These are phyloP conservation scores for Mortierella hygrophila DNA, from an alignment of 192 early-diverging fungal species.

Conservation along the genomic window DNA sequence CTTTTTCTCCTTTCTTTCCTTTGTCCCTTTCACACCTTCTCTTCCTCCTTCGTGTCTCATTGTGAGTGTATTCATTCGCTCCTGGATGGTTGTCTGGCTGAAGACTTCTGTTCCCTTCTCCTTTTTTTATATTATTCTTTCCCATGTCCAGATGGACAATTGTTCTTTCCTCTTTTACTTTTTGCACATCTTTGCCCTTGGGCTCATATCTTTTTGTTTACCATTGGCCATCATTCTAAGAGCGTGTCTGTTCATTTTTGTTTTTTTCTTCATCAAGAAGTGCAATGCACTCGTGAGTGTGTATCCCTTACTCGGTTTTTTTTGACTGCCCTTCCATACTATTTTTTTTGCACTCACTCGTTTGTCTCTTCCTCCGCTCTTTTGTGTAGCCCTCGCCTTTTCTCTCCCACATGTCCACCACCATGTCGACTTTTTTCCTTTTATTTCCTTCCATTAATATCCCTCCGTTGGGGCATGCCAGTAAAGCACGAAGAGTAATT, in stretches of 20 bases:
- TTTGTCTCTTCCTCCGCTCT: too few species aligned
- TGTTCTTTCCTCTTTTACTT: background rate
- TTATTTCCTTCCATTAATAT: background rate
- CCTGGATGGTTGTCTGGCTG: background rate
- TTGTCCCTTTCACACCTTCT: background rate
- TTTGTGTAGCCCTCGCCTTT: background rate
- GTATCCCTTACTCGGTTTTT: background rate
- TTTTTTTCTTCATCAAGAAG: background rate
- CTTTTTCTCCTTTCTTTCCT: background rate
- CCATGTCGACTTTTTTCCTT: background rate
- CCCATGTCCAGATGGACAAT: background rate
- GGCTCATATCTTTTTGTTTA: background rate
- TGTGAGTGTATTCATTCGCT: background rate
- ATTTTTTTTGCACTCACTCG: background rate
- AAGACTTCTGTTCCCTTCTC: background rate
- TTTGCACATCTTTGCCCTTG: background rate
- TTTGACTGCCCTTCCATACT: background rate
- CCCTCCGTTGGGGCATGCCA: background rate
- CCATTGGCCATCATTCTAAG: background rate
- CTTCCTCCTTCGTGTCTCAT: background rate
- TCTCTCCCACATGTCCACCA: background rate
- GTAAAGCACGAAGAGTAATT: background rate
- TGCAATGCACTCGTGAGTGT: background rate
- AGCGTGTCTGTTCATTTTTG: background rate
- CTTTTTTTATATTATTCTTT: background rate